Evolutionary conservation across 2,329 filamentous ascomycete genomes (phyloP).

Genomic region (Colletotrichum viniferum): DNA sequence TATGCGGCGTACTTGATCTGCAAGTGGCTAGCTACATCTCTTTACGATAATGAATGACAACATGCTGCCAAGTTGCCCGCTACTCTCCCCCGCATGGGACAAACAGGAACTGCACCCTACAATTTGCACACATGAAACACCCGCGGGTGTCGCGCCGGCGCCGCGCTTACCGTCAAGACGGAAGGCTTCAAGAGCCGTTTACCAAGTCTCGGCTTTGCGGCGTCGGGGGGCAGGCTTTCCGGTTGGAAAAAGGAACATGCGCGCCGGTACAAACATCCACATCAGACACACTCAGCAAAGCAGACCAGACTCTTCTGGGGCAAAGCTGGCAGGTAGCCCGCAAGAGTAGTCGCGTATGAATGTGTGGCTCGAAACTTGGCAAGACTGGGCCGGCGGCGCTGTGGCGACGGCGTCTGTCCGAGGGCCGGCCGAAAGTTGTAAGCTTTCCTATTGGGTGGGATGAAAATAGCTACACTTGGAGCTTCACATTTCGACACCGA

Average conservation of each 20-base stretch:
- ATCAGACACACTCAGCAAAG: not conserved
- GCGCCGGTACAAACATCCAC: not conserved
- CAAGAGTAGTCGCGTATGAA: not conserved
- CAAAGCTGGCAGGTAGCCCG: not conserved
- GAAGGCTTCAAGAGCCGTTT: not conserved
- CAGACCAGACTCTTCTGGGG: not conserved
- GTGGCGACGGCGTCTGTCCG: not conserved
- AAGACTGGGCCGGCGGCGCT: not conserved
- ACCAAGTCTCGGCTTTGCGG: not conserved
- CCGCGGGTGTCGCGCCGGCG: not conserved
- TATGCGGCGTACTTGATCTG: not conserved
- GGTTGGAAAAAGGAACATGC: not conserved
- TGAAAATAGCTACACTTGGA: not conserved
- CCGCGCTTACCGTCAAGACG: not conserved
- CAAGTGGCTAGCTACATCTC: not conserved
- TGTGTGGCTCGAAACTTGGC: not conserved
- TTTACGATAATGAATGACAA: not conserved
- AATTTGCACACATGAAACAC: not conserved
- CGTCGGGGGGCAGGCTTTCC: not conserved
- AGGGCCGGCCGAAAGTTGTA: not conserved
- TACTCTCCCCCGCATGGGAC: not conserved
- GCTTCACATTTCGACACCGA: not conserved
- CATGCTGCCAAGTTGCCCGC: not conserved
- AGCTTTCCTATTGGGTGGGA: not conserved
- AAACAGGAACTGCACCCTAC: not conserved